Evolutionary conservation across 129 eudicot species (phyloP), one percentile per base, ranked within the genome.

Genomic region (Ambrosia trifida): DNA sequence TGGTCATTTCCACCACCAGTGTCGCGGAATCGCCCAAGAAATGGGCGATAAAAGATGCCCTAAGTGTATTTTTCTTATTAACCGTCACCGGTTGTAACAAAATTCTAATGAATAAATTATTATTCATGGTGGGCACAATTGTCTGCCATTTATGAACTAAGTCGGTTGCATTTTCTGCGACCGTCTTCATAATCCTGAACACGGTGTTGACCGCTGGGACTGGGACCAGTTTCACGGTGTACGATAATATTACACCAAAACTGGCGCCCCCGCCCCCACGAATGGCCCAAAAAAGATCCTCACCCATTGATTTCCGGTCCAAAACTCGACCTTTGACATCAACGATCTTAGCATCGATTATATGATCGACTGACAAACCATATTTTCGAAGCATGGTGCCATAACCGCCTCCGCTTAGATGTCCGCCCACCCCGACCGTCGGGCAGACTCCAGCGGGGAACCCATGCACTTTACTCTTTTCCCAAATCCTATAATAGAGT

Each of bases 361-460:
- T 57, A 11, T 79, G 78, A 52, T 79, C 83, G 13, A 74, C 78
- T 7, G 79, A 60, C 13, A 79, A 8, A 31, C 83, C 83, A 65
- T 79, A 73, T 66, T 79, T 79, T 43, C 83, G 46, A 4, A 79
- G 74, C 83, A 79, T 73, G 66, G 83, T 79, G 20, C 83, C 83
- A 7, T 72, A 79, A 13, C 83, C 83, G 0, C 79, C 83, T 5
- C 79, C 83, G 35, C 59, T 57, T 7, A 79, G 1, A 57, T 79
- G 79, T 30, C 83, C 83, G 2, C 83, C 83, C 7, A 67, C 79
- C 2, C 83, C 83, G 2, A 79, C 63, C 2, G 83, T 79, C 10
- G 74, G 75, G 49, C 79, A 79, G 3, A 68, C 75, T 33, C 83
- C 83, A 5, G 75, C 79, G 1, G 83, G 79, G 59, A 79, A 79